Percentiles rank a stretch among this genome's conserved stretches.
phyloP scores from a whole-genome alignment of 2,329 filamentous ascomycete genomes.

The Neoscytalidium dimidiatum region DNA sequence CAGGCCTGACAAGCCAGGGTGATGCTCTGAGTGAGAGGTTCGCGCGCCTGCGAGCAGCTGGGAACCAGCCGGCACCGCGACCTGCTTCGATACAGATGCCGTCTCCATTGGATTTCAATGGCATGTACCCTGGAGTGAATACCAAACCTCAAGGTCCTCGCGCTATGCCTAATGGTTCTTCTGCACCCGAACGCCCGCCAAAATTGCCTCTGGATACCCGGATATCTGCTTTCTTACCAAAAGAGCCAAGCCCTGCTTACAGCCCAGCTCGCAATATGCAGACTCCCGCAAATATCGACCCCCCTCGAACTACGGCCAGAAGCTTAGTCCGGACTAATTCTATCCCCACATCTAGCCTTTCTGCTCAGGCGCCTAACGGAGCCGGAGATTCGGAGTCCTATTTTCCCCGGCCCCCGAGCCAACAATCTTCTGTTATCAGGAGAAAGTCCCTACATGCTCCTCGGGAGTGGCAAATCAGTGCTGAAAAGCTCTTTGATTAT shows the following conservation, averaged over 20 bases:
- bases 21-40: slow-evolving; percentile 41
- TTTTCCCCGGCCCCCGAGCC: slow-evolving; percentile 33
- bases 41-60: slow-evolving; percentile 31
- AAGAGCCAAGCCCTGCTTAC: slow-evolving; percentile 74
- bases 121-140: slow-evolving; percentile 21
- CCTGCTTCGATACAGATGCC: slow-evolving; percentile 42
- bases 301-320: slow-evolving; percentile 65
- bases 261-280: slow-evolving; percentile 74
- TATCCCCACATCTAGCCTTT: slow-evolving; percentile 41
- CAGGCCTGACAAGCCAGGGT: background rate
- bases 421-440: slow-evolving; percentile 24
- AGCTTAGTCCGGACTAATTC: slow-evolving; percentile 65
- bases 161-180: slow-evolving; percentile 47
- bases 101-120: slow-evolving; percentile 40
- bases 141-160: slow-evolving; percentile 10
- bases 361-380: slow-evolving; percentile 37
- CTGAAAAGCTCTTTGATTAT: slow-evolving; percentile 70
- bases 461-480: slow-evolving; percentile 64
- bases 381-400: slow-evolving; percentile 43
- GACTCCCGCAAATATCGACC: slow-evolving; percentile 64
- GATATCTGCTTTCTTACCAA: slow-evolving; percentile 63
- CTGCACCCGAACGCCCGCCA: slow-evolving; percentile 40
- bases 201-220: slow-evolving; percentile 53
- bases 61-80: background rate
- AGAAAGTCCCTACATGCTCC: slow-evolving; percentile 52